These are phyloP conservation scores for Parastagonospora nodorum DNA, from an alignment of 2,329 filamentous ascomycete genomes.

Conservation along the genomic window DNA sequence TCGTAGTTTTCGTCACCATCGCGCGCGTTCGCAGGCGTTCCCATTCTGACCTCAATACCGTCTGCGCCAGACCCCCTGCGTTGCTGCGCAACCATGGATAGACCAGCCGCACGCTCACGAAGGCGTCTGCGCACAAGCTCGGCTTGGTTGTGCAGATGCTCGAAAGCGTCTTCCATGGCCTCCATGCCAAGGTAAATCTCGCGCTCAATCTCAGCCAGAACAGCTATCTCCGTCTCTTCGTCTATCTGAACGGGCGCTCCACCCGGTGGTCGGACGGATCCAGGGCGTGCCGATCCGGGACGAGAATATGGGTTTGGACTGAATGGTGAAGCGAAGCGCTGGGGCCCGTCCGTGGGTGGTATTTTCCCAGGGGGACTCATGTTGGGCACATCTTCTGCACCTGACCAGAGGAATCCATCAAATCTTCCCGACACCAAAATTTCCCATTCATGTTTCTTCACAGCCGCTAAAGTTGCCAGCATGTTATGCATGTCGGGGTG, in stretches of 20 bases:
- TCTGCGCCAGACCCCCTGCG: constrained; percentile 54
- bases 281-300: constrained; percentile 27
- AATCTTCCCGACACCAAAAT: constrained; percentile 93
- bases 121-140: constrained; percentile 79
- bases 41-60: constrained; percentile 50
- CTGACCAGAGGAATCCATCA: constrained; percentile 93
- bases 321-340: constrained; percentile 51
- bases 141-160: constrained; percentile 83
- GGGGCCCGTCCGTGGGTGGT: constrained; percentile 45
- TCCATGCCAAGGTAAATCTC: constrained; percentile 97
- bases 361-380: constrained; percentile 46
- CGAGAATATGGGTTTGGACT: constrained; percentile 52
- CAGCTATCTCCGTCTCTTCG: constrained; percentile 90
- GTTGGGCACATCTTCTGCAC: constrained; percentile 67
- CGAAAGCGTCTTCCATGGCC: constrained; percentile 89
- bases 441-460: constrained; percentile 94
- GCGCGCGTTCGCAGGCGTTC: constrained; percentile 53
- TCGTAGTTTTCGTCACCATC: constrained; percentile 45
- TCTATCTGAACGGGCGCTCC: constrained; percentile 82
- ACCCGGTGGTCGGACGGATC: constrained; percentile 43
- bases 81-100: constrained; percentile 68
- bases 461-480: constrained; percentile 82
- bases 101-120: constrained; percentile 79
- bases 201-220: constrained; percentile 86
- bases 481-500: constrained; percentile 83